Evolutionary conservation across 805 yeast species (phyloP).

Genomic region (Debaryomyces maramus): DNA sequence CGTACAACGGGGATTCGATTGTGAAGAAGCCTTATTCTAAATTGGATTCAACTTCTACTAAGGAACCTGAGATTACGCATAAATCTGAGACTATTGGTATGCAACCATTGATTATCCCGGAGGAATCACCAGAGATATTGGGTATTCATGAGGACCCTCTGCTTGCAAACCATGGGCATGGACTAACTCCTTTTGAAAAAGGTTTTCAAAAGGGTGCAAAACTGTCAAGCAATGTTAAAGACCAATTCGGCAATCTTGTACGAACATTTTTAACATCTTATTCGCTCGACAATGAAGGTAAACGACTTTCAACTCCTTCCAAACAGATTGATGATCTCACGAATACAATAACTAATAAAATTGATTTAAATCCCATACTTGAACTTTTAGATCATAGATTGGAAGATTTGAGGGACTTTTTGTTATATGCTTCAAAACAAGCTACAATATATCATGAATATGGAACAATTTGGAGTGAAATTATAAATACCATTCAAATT

Average conservation of each 20-base stretch:
- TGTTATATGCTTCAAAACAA: conserved; percentile 21
- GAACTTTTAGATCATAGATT: conserved; percentile 27
- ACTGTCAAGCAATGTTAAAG: conserved; percentile 25
- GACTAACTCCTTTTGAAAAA: conserved; percentile 30
- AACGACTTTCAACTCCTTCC: not conserved
- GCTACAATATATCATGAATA: conserved; percentile 31
- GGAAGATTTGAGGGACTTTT: conserved; percentile 27
- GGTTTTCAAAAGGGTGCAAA: conserved; percentile 37
- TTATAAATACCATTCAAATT: conserved; percentile 16
- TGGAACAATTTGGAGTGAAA: conserved; percentile 29
- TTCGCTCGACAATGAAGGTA: not conserved
- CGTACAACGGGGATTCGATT: no score
- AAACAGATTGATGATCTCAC: conserved; percentile 29
- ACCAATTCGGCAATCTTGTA: conserved; percentile 13
- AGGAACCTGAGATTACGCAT: not conserved
- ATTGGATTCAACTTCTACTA: not conserved
- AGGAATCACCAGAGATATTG: not conserved
- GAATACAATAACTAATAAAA: conserved; percentile 33
- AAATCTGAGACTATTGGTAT: conserved; percentile 11
- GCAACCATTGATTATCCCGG: conserved; percentile 13
- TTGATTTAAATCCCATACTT: conserved; percentile 35
- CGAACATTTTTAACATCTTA: conserved; percentile 5
- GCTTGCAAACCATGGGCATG: conserved; percentile 19
- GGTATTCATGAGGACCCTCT: not conserved
- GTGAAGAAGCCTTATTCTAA: not conserved